Evolutionary conservation across 306 rosid genomes (phyloP).

Genomic region (Lathyrus oleraceus): DNA sequence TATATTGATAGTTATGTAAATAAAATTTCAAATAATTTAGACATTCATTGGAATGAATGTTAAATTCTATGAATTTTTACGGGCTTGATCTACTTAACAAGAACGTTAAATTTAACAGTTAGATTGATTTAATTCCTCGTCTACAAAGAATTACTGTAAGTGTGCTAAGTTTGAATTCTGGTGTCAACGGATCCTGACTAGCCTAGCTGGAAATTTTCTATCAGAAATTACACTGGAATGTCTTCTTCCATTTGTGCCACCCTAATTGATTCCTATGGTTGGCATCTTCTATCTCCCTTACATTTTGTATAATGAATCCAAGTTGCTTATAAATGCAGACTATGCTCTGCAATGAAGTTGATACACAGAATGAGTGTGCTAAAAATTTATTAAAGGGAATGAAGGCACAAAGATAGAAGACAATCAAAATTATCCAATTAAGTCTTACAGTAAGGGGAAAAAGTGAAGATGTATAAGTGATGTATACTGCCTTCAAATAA

Average conservation of each 20-base stretch:
- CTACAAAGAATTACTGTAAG: too few species aligned
- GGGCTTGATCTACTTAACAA: too few species aligned
- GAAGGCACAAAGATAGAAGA: slow-evolving; percentile 2
- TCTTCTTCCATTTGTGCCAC: background rate
- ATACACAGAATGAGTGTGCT: slow-evolving; percentile 7
- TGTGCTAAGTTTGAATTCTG: too few species aligned
- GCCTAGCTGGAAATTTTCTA: background rate
- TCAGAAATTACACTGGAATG: background rate
- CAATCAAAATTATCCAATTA: background rate
- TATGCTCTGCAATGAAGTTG: background rate
- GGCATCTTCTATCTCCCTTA: background rate
- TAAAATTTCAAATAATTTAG: too few species aligned
- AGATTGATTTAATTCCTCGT: too few species aligned
- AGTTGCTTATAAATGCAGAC: background rate
- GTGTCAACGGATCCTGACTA: too few species aligned
- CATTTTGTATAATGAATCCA: background rate
- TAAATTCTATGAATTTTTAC: too few species aligned
- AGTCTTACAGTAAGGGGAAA: background rate
- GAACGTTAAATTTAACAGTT: too few species aligned
- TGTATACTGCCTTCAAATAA: background rate
- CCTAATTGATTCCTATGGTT: background rate
- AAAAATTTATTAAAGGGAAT: background rate
- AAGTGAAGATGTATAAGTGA: background rate
- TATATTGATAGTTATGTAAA: too few species aligned
- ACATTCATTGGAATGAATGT: too few species aligned